Evolutionary conservation across 140 eudicot species (phyloP).

Genomic region (Senecio squalidus): DNA sequence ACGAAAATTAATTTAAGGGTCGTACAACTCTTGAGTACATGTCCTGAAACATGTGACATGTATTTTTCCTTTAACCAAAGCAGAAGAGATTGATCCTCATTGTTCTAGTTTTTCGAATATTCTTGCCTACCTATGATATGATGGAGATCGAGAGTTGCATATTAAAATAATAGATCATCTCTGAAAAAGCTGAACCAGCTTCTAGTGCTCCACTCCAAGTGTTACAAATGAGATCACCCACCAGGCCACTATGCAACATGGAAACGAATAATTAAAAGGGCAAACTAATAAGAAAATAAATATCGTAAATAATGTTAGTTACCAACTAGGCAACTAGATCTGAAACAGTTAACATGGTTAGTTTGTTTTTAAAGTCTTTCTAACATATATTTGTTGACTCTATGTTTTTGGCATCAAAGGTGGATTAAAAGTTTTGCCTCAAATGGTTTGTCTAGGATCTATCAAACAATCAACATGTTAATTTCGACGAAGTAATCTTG

Average conservation of each 20-base stretch:
- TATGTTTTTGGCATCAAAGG: no score
- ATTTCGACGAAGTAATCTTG: no score
- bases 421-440: no score
- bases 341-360: no score
- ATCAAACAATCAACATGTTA: no score
- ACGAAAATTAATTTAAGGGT: background rate
- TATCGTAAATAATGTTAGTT: no score
- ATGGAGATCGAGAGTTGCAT: conserved; percentile 10
- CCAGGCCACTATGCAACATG: conserved; percentile 15
- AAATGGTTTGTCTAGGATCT: no score
- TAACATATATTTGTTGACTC: no score
- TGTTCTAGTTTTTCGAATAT: conserved; percentile 11
- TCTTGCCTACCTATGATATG: conserved; percentile 7
- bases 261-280: background rate
- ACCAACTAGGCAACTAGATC: no score
- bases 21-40: conserved; percentile 8
- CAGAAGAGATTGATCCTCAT: conserved; percentile 4
- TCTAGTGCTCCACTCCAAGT: background rate
- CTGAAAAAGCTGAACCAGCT: conserved; percentile 22
- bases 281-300: background rate
- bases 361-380: no score
- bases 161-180: conserved; percentile 10
- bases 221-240: conserved; percentile 27
- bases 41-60: conserved; percentile 31
- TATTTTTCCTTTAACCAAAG: conserved; percentile 17